These are phyloP conservation scores for Arthroderma uncinatum DNA, from an alignment of 2,329 filamentous ascomycete genomes.

Conservation along the genomic window DNA sequence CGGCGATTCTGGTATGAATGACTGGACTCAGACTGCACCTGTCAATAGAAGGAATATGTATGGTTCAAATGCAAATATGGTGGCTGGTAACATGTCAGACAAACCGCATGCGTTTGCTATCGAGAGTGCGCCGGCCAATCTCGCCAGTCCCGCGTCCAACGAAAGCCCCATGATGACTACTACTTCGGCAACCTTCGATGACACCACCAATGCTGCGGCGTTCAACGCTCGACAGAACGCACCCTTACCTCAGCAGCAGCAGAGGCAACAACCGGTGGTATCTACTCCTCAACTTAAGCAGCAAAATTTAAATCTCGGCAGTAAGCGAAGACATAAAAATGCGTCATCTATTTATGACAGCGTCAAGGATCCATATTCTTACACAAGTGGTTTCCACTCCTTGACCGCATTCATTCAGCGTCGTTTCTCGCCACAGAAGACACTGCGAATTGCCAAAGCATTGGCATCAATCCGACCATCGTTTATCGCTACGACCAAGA, in stretches of 20 bases:
- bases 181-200: conserved; percentile 27
- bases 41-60: conserved; percentile 22
- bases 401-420: conserved; percentile 69
- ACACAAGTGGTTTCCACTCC: conserved; percentile 80
- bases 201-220: conserved; percentile 22
- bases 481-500: conserved; percentile 82
- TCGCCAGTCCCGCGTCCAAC: conserved; percentile 48
- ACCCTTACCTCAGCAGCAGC: conserved; percentile 19
- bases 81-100: conserved; percentile 33
- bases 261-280: conserved; percentile 26
- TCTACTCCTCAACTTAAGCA: conserved; percentile 36
- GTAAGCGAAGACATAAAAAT: conserved; percentile 51
- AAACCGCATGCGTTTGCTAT: conserved; percentile 51
- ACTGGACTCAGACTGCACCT: conserved; percentile 31
- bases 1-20: conserved; percentile 35
- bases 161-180: conserved; percentile 41
- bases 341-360: conserved; percentile 78
- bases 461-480: conserved; percentile 83
- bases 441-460: conserved; percentile 72
- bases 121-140: conserved; percentile 45
- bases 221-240: conserved; percentile 17
- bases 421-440: conserved; percentile 66
- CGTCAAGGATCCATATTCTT: conserved; percentile 83
- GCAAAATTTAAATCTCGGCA: conserved; percentile 27
- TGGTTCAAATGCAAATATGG: conserved; percentile 24